phyloP scores from a whole-genome alignment of 2,329 filamentous ascomycete genomes.

The Trichophyton rubrum region DNA sequence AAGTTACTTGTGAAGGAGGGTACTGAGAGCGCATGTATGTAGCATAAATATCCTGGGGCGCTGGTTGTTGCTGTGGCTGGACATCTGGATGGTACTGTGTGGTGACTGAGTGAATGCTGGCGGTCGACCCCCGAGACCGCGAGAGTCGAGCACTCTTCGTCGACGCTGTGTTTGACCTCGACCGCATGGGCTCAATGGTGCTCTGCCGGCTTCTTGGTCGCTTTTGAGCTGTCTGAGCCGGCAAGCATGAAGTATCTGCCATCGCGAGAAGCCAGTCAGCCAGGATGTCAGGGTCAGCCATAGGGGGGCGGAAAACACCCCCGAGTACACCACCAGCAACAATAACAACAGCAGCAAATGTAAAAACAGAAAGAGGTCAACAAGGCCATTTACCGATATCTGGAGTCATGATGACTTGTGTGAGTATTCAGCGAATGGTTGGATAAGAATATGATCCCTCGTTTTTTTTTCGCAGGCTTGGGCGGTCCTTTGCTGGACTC shows the following conservation, averaged over 20 bases:
- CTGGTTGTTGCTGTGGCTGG: slow-evolving; percentile 14
- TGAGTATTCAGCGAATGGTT: neutral
- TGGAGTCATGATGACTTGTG: slow-evolving; percentile 19
- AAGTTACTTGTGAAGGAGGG: slow-evolving; percentile 24
- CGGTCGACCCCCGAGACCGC: slow-evolving; percentile 35
- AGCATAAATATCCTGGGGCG: slow-evolving; percentile 23
- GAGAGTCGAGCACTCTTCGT: slow-evolving; percentile 31
- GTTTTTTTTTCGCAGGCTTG: neutral
- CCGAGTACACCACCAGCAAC: neutral
- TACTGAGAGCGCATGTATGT: slow-evolving; percentile 29
- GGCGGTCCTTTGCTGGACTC: neutral
- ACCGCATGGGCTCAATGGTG: slow-evolving; percentile 29
- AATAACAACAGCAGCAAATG: too few relatives aligned
- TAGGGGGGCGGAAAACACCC: neutral
- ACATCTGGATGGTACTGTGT: slow-evolving; percentile 34
- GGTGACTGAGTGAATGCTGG: slow-evolving; percentile 37
- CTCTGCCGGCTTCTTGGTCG: slow-evolving; percentile 29
- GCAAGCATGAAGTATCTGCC: slow-evolving; percentile 11
- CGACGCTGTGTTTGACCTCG: slow-evolving; percentile 30
- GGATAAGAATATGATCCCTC: neutral
- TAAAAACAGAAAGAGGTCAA: neutral
- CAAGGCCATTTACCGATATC: slow-evolving; percentile 21
- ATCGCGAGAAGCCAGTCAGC: neutral
- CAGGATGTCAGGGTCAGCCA: neutral
- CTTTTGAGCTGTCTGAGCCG: slow-evolving; percentile 28